phyloP scores from a whole-genome alignment of 345 rosid species.

The Lagerstroemia speciosa region DNA sequence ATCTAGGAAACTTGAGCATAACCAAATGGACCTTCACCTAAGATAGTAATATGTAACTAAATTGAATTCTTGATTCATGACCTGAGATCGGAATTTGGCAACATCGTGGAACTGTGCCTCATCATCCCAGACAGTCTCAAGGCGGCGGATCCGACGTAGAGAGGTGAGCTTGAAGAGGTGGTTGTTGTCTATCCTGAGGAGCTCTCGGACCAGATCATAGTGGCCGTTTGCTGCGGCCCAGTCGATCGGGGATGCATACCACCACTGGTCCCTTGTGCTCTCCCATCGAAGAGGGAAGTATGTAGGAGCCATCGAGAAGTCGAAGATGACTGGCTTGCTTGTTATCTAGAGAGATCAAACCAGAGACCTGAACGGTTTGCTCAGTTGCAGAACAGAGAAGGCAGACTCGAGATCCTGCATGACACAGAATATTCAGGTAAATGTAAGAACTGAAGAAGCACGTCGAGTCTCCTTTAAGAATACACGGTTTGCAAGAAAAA shows the following conservation, averaged over 20 bases:
- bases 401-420: background rate
- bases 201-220: slow-evolving; percentile 83
- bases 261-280: slow-evolving; percentile 98
- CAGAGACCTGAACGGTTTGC: background rate
- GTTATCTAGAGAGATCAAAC: background rate
- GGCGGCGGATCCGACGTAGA: slow-evolving; percentile 83
- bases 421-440: background rate
- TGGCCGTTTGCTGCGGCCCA: slow-evolving; percentile 95
- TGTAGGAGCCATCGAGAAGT: slow-evolving; percentile 39
- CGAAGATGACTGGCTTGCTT: background rate
- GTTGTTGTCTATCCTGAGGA: slow-evolving; percentile 69
- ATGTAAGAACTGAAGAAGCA: background rate
- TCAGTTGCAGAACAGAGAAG: background rate
- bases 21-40: background rate
- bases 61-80: background rate
- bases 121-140: slow-evolving; percentile 95
- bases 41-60: background rate
- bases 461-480: background rate
- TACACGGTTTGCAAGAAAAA: background rate
- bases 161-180: slow-evolving; percentile 94
- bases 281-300: slow-evolving; percentile 96
- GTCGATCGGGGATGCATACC: slow-evolving; percentile 96
- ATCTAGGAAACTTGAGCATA: background rate
- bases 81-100: slow-evolving; percentile 57
- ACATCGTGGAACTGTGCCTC: slow-evolving; percentile 81